phyloP scores from a whole-genome alignment of 345 rosid species.

The Citrus sp. region DNA sequence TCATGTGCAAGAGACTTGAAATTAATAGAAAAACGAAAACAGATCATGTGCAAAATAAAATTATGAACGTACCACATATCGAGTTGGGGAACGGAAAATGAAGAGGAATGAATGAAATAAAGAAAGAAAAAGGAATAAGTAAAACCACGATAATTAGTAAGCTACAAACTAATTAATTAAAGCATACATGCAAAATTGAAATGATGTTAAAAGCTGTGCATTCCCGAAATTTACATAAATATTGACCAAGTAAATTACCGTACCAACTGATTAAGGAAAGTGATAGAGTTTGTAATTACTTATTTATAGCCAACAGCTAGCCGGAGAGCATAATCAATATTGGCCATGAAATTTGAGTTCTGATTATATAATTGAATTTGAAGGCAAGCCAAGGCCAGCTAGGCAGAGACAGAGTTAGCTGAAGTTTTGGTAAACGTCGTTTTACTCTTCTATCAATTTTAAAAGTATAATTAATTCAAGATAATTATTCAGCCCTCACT shows the following conservation, averaged over 20 bases:
- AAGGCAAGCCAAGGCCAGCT: conserved; percentile 1
- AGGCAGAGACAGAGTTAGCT: neutral
- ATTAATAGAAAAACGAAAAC: neutral
- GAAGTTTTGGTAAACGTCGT: conserved; percentile 17
- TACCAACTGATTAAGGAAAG: neutral
- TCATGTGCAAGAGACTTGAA: too few species aligned
- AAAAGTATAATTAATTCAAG: neutral
- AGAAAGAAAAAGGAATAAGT: neutral
- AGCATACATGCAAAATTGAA: too few species aligned
- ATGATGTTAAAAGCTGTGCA: too few species aligned
- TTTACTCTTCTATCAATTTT: neutral
- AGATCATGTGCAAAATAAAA: neutral
- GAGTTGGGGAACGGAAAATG: neutral
- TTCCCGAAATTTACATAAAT: too few species aligned
- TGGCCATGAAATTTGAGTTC: neutral
- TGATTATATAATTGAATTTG: neutral
- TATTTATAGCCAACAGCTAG: too few species aligned
- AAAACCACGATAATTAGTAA: too few species aligned
- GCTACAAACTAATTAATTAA: neutral
- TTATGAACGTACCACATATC: neutral
- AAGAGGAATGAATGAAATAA: too few species aligned
- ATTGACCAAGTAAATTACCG: neutral
- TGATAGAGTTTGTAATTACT: too few species aligned
- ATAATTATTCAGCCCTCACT: neutral
- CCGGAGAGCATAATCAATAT: neutral